Percentiles rank a stretch among this genome's conserved stretches.
phyloP scores from a whole-genome alignment of 345 rosid genomes.

The Populus tremula region DNA sequence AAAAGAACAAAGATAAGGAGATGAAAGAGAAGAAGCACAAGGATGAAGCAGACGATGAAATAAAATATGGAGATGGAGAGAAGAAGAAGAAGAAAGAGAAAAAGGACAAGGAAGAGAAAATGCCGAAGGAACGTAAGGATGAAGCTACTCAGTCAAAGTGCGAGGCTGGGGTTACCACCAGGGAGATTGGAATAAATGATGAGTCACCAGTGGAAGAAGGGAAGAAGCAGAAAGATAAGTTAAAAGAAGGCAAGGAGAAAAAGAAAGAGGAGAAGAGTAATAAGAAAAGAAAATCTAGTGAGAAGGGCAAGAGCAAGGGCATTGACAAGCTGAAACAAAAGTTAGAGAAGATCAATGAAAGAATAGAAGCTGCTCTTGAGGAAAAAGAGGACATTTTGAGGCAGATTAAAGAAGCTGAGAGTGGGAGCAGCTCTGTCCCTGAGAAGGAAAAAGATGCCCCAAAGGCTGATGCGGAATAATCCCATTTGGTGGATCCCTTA shows the following conservation, averaged over 20 bases:
- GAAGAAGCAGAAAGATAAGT: conserved; percentile 25
- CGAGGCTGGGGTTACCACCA: conserved; percentile 23
- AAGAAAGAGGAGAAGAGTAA: conserved; percentile 32
- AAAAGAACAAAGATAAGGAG: background rate
- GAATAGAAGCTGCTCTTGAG: conserved; percentile 50
- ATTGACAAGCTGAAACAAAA: conserved; percentile 46
- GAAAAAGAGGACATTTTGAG: conserved; percentile 45
- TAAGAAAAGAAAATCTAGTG: conserved; percentile 48
- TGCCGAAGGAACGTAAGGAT: conserved; percentile 9
- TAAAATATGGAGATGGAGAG: background rate
- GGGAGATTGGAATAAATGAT: conserved; percentile 29
- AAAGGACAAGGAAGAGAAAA: conserved; percentile 13
- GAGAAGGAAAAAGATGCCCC: conserved; percentile 17
- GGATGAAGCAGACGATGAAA: conserved; percentile 1
- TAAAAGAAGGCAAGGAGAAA: conserved; percentile 25
- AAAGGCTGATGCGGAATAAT: background rate
- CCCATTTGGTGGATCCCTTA: background rate
- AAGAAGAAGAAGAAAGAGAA: conserved; percentile 15
- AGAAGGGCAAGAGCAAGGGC: conserved; percentile 45
- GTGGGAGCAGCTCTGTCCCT: conserved; percentile 10
- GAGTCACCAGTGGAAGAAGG: conserved; percentile 29
- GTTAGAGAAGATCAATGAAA: conserved; percentile 55
- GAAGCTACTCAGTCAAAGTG: conserved; percentile 3
- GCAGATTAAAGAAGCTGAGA: conserved; percentile 61
- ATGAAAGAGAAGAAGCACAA: conserved; percentile 11